Evolutionary conservation across 225 moss, liverwort and hornwort genomes (phyloP), one percentile per base, ranked within the genome.

Genomic region (Sphagnum tenellum): DNA sequence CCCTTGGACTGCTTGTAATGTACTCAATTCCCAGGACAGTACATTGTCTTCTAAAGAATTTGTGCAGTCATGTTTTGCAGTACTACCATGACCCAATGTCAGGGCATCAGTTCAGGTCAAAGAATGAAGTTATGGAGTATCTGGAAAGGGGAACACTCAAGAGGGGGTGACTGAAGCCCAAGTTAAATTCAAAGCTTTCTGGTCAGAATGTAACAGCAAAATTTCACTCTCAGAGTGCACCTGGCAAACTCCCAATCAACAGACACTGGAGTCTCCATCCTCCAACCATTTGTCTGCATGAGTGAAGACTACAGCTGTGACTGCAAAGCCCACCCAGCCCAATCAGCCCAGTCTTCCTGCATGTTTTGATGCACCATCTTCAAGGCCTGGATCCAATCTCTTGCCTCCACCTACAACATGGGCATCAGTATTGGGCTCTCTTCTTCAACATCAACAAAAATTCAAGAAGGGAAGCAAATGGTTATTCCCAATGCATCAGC

Each of bases 11-110:
- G 29, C 29, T 29, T 29, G 29, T 1, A 29, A 29, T 29, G 29
- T 29, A 29, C 29, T 29, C 29, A 29, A 29, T 0, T 29, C 29
- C 29, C 29, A 29, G 29, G 29, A 29, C 29, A 29, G 29, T 29
- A 29, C 29, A 29, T 29, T 29, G 29, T 29, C 29, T 29, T 29
- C 29, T 29, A 29, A 29, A 29, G 29, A 29, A 29, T 29, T 29
- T 29, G 29, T 29, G 29, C 29, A 29, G 29, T 29, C 29, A 29
- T 29, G 29, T 29, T 29, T 64, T 74, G 67, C 66, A 79, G 76
- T 79, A 69, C 74, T 79, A 71, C 59, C 64, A 69, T 47, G 61
- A 82, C 11, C 57, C 64, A 44, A 60, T 71, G 66, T 76, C 72
- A 50, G 55, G 76, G 55, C 74, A 67, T 3, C 64, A 64, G 50